Percentiles rank a stretch among this genome's conserved stretches.
These are phyloP conservation scores for Linum lewisii DNA, from an alignment of 345 rosid genomes.

Conservation along the genomic window DNA sequence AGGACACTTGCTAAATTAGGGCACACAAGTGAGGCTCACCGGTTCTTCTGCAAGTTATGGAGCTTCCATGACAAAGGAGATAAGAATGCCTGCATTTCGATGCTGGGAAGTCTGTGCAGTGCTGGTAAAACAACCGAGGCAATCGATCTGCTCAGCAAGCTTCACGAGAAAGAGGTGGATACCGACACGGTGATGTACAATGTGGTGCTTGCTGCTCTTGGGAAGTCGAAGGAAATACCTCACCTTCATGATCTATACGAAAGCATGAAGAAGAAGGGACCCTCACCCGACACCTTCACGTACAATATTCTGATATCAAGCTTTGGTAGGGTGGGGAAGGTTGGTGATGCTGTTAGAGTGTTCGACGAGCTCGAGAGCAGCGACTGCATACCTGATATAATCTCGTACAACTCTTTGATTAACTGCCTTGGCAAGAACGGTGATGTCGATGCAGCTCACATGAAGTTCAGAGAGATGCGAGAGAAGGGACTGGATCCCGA, in stretches of 20 bases:
- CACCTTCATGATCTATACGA: constrained; percentile 67
- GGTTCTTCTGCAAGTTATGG: constrained; percentile 90
- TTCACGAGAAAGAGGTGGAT: constrained; percentile 61
- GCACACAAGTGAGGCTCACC: constrained; percentile 73
- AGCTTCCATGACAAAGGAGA: constrained; percentile 68
- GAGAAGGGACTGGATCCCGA: constrained; percentile 80
- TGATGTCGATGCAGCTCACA: constrained; percentile 89
- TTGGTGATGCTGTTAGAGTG: constrained; percentile 49
- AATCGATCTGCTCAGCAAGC: constrained; percentile 52
- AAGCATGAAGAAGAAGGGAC: constrained; percentile 67
- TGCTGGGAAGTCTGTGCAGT: constrained; percentile 68
- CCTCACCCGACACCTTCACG: constrained; percentile 61
- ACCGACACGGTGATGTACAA: constrained; percentile 72
- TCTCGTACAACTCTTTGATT: constrained; percentile 81
- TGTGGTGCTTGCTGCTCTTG: constrained; percentile 54
- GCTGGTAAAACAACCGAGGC: constrained; percentile 76
- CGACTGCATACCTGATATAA: constrained; percentile 54
- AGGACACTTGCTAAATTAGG: constrained; percentile 64
- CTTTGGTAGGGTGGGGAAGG: constrained; percentile 68
- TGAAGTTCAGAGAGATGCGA: constrained; percentile 83
- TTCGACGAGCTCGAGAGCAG: constrained; percentile 84
- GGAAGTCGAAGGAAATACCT: constrained; percentile 58
- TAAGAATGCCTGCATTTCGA: constrained; percentile 49
- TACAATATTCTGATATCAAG: constrained; percentile 78
- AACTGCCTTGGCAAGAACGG: constrained; percentile 93